Conservation (phyloP, 192 early-diverging fungal species). For the Haplosporangium gracile region DNA sequence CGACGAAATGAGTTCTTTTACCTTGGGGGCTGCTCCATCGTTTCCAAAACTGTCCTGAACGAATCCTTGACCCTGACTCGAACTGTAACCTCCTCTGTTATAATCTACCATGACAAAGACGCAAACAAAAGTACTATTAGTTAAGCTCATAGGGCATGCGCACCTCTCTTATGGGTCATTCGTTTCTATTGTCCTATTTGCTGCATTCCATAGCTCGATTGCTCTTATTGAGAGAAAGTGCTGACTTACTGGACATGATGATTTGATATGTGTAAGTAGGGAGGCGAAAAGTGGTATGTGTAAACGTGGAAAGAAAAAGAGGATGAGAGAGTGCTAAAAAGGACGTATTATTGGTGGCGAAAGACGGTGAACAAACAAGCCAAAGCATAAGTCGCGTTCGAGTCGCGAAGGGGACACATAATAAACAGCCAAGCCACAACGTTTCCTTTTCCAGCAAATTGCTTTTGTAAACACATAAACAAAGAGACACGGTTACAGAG, state of each 20-base stretch:
- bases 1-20: not conserved
- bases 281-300: not conserved
- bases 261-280: not conserved
- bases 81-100: conserved; percentile 18
- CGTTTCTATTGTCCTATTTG: not conserved
- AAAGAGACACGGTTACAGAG: too few species aligned
- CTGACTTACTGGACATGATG: conserved; percentile 33
- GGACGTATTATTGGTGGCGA: conserved; percentile 6
- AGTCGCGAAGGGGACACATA: not conserved
- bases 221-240: not conserved
- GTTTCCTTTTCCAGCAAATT: conserved; percentile 1
- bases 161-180: not conserved
- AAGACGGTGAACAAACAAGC: not conserved
- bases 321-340: not conserved
- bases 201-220: not conserved
- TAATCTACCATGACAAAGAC: not conserved
- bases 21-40: conserved; percentile 26
- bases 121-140: not conserved
- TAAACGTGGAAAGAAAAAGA: not conserved
- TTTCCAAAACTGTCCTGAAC: conserved; percentile 40
- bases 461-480: not conserved
- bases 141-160: not conserved
- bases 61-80: conserved; percentile 31
- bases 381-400: not conserved
- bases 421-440: conserved; percentile 15